Base-by-base conservation (phyloP, 352 stramenopile species). In the Phytophthora syringae region DNA sequence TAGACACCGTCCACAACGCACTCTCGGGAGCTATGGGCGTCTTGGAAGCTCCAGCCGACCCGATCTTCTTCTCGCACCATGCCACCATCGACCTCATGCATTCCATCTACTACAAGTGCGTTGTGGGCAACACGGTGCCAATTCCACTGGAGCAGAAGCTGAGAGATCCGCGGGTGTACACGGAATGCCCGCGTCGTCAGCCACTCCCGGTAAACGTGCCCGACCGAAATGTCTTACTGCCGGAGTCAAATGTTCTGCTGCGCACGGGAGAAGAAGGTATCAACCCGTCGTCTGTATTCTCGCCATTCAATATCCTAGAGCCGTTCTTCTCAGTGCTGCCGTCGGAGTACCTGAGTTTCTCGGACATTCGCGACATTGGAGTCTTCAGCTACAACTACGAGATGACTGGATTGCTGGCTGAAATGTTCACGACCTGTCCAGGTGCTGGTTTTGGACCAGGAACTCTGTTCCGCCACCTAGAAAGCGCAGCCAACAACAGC, bases 61-160 rank as follows among this genome's bases (percentile, higher is more conserved):
- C 87, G 7, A 94, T 96, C 52, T 96, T 96, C 74, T 96, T 80
- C 52, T 95, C 87, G 27, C 88, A 96, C 52, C 88, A 96, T 70
- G 74, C 87, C 24, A 72, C 80, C n/a, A 76, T 96, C 52, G 88
- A 96, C 55, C 58, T 95, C 43, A 67, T 96, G 30, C 88, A 95
- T 70, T 88, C 84, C 10, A 93, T 95, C 56, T 95, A 85, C 74
- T 84, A 90, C 72, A 87, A 96, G 50, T 96, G 88, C 39, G 66
- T 81, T 6, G 70, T 94, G 21, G 86, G 84, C 36, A 89, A 93
- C 69, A 69, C 74, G 1, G 69, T 70, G 20, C 72, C 76, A 13
- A 70, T 90, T 62, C 30, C 82, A 10, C 52, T 93, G 18, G 71
- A 78, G 39, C 53, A 79, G 53, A 89, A 92, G 60, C 43, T 93